Percentiles rank a stretch among this genome's conserved stretches.
These are phyloP conservation scores for Pleurotus djamor DNA, from an alignment of 768 basidiomycete species.

Conservation along the genomic window DNA sequence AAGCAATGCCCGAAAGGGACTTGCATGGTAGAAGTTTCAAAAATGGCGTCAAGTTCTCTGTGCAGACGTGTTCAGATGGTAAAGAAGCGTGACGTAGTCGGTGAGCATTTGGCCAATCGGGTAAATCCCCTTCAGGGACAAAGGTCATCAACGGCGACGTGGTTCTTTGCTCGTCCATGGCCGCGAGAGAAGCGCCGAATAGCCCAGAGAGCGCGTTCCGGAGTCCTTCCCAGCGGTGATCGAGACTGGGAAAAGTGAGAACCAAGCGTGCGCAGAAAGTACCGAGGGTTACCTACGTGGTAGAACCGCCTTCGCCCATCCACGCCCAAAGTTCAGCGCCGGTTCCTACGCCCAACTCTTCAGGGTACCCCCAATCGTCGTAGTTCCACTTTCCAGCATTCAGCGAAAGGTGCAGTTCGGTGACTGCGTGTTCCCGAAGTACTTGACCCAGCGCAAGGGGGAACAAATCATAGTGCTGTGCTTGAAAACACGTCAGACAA, in stretches of 20 bases:
- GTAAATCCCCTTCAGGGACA: slow-evolving; percentile 57
- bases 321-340: slow-evolving; percentile 93
- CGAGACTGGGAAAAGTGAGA: slow-evolving; percentile 43
- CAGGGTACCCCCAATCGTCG: slow-evolving; percentile 78
- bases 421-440: slow-evolving; percentile 79
- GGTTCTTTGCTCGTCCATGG: slow-evolving; percentile 72
- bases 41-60: slow-evolving; percentile 96
- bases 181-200: slow-evolving; percentile 91
- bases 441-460: slow-evolving; percentile 88
- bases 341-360: slow-evolving; percentile 71
- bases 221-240: slow-evolving; percentile 79
- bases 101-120: slow-evolving; percentile 43
- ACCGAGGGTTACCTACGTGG: slow-evolving; percentile 38
- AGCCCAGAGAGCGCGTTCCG: slow-evolving; percentile 90
- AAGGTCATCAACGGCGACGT: slow-evolving; percentile 64
- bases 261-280: not conserved
- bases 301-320: slow-evolving; percentile 66
- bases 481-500: slow-evolving; percentile 28
- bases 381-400: slow-evolving; percentile 95
- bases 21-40: slow-evolving; percentile 94
- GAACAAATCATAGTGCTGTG: slow-evolving; percentile 85
- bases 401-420: slow-evolving; percentile 85
- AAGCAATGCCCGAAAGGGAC: slow-evolving; percentile 79
- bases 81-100: slow-evolving; percentile 73
- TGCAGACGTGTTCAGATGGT: slow-evolving; percentile 90